Evolutionary conservation across 495 filamentous ascomycete genomes (phyloP).

Genomic region (Neurospora tetraspora): DNA sequence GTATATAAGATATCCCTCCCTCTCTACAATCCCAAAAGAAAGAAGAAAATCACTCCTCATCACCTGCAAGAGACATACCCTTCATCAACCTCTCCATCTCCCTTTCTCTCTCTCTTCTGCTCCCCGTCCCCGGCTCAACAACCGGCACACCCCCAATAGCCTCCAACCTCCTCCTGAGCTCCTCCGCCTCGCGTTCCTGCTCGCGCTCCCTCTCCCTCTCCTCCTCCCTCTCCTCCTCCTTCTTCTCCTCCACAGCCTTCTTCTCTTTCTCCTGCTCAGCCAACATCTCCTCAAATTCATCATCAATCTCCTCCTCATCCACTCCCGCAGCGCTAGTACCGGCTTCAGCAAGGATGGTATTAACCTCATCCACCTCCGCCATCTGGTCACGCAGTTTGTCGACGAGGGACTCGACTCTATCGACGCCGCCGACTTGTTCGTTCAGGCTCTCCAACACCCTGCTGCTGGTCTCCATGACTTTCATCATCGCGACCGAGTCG

Average conservation of each 20-base stretch:
- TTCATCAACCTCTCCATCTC: constrained; percentile 1
- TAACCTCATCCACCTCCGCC: constrained; percentile 72
- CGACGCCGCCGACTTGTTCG: constrained; percentile 62
- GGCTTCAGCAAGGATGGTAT: constrained; percentile 58
- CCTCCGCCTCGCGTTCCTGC: constrained; percentile 19
- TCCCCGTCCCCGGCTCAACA: constrained; percentile 6
- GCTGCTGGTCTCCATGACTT: constrained; percentile 69
- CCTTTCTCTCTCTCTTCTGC: constrained; percentile 8
- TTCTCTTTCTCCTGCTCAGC: constrained; percentile 46
- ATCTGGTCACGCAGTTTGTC: constrained; percentile 63
- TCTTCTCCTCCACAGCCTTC: constrained; percentile 21
- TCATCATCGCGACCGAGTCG: constrained; percentile 69
- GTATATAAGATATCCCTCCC: background rate
- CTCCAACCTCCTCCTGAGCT: constrained; percentile 28
- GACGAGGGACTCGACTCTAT: constrained; percentile 63
- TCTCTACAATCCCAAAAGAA: background rate
- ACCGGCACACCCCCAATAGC: constrained; percentile 26
- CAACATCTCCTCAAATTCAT: constrained; percentile 74
- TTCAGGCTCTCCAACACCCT: constrained; percentile 64
- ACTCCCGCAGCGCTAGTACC: constrained; percentile 34
- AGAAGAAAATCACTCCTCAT: background rate
- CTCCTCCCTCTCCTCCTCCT: constrained; percentile 4
- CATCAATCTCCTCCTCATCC: constrained; percentile 80
- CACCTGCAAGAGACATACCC: background rate
- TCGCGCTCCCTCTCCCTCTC: constrained; percentile 20